phyloP scores from a whole-genome alignment of 2,329 filamentous ascomycete species.

The Neofusicoccum cordaticola region DNA sequence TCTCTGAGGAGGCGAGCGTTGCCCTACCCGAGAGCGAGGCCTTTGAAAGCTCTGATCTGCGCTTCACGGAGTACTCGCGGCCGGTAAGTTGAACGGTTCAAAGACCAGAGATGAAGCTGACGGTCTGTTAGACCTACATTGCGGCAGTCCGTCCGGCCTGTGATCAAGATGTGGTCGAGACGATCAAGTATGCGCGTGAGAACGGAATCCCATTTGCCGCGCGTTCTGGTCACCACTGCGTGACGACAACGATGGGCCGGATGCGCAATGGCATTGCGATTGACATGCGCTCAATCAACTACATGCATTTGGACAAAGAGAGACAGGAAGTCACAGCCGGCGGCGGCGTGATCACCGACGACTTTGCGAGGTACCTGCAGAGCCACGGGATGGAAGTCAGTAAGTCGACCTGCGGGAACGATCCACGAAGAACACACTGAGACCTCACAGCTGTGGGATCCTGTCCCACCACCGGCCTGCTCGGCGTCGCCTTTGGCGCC shows the following conservation, averaged over 20 bases:
- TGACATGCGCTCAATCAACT: not conserved
- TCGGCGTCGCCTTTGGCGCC: not conserved
- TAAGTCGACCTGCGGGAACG: not conserved
- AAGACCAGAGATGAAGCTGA: not conserved
- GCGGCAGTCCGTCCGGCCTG: not conserved
- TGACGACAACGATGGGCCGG: not conserved
- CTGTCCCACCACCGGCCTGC: not conserved
- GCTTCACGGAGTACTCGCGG: not conserved
- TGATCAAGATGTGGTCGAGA: not conserved
- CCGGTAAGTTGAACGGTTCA: not conserved
- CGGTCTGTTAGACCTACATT: not conserved
- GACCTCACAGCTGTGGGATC: not conserved
- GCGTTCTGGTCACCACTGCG: slow-evolving; percentile 12
- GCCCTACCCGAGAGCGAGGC: not conserved
- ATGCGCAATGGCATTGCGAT: not conserved
- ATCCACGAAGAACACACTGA: too few species aligned
- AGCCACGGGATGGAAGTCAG: not conserved
- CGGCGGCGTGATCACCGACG: not conserved
- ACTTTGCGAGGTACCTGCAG: not conserved
- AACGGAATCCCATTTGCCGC: not conserved
- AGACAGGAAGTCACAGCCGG: not conserved
- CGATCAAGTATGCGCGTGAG: not conserved
- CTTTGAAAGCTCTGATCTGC: not conserved
- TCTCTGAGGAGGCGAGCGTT: not conserved
- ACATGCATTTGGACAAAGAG: not conserved